These are phyloP conservation scores for Epichloe elymi DNA, from an alignment of 2,329 filamentous ascomycete genomes.

Conservation along the genomic window DNA sequence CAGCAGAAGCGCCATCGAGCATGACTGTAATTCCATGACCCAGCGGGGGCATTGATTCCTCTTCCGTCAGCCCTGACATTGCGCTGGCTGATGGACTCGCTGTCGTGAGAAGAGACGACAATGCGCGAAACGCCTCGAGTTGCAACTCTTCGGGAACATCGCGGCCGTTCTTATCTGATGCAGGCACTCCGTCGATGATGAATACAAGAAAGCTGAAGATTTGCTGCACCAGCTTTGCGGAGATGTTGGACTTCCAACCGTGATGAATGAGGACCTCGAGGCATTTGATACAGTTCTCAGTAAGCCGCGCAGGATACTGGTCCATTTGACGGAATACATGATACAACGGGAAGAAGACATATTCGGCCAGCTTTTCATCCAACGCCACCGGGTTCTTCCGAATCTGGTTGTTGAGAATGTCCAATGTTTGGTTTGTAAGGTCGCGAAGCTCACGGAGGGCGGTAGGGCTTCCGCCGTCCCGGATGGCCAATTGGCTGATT, in stretches of 20 bases:
- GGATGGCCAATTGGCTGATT: constrained; percentile 44
- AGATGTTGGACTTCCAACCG: constrained; percentile 66
- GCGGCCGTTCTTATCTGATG: constrained; percentile 25
- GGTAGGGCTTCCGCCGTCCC: constrained; percentile 28
- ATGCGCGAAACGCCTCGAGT: constrained; percentile 55
- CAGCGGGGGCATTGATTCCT: constrained; percentile 58
- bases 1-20: constrained; percentile 57
- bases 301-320: constrained; percentile 52
- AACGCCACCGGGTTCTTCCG: constrained; percentile 36
- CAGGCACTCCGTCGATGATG: constrained; percentile 60
- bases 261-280: constrained; percentile 58
- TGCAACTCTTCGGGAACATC: constrained; percentile 59
- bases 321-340: constrained; percentile 71
- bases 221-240: constrained; percentile 64
- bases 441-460: constrained; percentile 29
- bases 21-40: constrained; percentile 74
- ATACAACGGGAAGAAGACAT: constrained; percentile 85
- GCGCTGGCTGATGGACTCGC: constrained; percentile 37
- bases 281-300: constrained; percentile 68
- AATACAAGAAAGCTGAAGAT: constrained; percentile 76
- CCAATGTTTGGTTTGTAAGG: constrained; percentile 31
- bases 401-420: constrained; percentile 32
- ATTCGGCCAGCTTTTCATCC: constrained; percentile 79
- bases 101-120: constrained; percentile 51
- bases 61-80: constrained; percentile 36